These are phyloP conservation scores for Globisporangium takayamanum DNA, from an alignment of 352 stramenopile species.

Conservation along the genomic window DNA sequence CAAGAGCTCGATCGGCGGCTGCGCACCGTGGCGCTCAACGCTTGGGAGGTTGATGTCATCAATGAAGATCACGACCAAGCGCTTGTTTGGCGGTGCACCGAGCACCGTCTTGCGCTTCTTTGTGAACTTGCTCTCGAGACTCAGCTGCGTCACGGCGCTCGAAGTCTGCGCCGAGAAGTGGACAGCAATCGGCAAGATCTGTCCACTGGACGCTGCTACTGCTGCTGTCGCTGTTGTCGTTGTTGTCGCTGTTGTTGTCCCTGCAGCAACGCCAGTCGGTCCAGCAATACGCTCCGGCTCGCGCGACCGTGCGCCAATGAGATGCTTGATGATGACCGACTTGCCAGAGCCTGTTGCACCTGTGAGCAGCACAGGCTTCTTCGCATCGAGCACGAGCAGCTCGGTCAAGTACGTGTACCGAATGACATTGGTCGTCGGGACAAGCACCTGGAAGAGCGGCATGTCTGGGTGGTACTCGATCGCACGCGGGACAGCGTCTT, in stretches of 20 bases:
- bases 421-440: conserved; percentile 58
- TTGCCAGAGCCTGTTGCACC: conserved; percentile 87
- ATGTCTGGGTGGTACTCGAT: conserved; percentile 17
- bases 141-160: conserved; percentile 70
- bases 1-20: conserved; percentile 75
- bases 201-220: not conserved
- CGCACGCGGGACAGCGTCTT: conserved; percentile 6
- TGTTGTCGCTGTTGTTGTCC: not conserved
- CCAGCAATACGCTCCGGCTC: not conserved
- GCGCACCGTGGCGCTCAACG: conserved; percentile 60
- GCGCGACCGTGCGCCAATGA: conserved; percentile 37
- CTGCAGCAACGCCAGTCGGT: too few relatives aligned
- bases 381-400: conserved; percentile 48
- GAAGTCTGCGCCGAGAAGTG: conserved; percentile 88
- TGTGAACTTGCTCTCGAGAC: conserved; percentile 85
- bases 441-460: conserved; percentile 47
- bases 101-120: conserved; percentile 92
- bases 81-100: conserved; percentile 68
- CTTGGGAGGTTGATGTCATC: conserved; percentile 92
- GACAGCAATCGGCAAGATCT: conserved; percentile 45
- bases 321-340: conserved; percentile 72
- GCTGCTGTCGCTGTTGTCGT: conserved; percentile 10
- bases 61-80: conserved; percentile 77
- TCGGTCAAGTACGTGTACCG: conserved; percentile 58
- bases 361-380: conserved; percentile 80